Conservation (phyloP, 2,329 filamentous ascomycete genomes). For the Neurospora crassa region DNA sequence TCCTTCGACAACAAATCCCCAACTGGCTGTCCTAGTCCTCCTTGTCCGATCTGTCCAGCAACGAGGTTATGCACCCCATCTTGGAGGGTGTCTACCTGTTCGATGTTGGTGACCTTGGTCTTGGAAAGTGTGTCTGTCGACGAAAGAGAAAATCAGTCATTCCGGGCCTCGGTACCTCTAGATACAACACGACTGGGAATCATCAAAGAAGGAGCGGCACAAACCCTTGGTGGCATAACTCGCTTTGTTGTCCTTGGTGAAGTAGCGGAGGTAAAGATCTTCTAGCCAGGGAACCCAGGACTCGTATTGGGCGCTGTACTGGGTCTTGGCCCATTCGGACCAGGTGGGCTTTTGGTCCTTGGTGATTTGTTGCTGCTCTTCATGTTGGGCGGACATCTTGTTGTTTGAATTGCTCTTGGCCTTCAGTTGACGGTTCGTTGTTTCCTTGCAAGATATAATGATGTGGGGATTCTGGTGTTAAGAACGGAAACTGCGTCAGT, state of each 20-base stretch:
- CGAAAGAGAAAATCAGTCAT: not conserved
- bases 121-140: conserved; percentile 50
- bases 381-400: not conserved
- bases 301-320: conserved; percentile 65
- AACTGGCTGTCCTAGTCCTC: conserved; percentile 54
- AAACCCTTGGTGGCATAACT: conserved; percentile 60
- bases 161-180: no score
- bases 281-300: conserved; percentile 70
- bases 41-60: conserved; percentile 55
- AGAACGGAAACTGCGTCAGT: not conserved
- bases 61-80: conserved; percentile 56
- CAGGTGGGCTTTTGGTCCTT: not conserved
- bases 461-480: not conserved
- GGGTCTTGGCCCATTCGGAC: conserved; percentile 47
- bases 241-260: conserved; percentile 69
- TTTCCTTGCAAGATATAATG: not conserved
- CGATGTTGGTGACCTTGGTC: conserved; percentile 58
- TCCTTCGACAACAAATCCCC: conserved; percentile 55
- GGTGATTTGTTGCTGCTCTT: not conserved
- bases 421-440: not conserved
- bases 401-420: not conserved
- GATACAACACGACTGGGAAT: no score
- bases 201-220: conserved; percentile 11
- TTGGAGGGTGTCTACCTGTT: conserved; percentile 59
- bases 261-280: conserved; percentile 61